phyloP scores from a whole-genome alignment of 768 basidiomycete species.

The Steccherinum ochraceum region DNA sequence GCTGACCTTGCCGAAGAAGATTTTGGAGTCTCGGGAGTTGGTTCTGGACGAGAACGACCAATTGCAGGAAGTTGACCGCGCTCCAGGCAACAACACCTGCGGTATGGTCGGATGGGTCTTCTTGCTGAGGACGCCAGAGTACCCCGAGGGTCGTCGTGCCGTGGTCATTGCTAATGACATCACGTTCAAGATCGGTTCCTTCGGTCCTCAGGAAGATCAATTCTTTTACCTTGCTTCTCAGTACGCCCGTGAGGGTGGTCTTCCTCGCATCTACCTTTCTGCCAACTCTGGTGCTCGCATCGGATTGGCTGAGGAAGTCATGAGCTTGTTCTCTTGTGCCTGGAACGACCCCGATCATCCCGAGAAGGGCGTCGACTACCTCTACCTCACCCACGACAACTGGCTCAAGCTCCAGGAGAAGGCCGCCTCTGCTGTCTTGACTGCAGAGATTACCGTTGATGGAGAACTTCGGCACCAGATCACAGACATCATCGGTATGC shows the following conservation, averaged over 20 bases:
- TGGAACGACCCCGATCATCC: conserved; percentile 81
- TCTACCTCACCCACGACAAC: conserved; percentile 93
- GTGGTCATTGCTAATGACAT: conserved; percentile 97
- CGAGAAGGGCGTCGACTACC: conserved; percentile 93
- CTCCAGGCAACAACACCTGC: conserved; percentile 89
- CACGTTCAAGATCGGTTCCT: conserved; percentile 97
- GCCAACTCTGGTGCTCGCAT: conserved; percentile 98
- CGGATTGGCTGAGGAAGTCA: conserved; percentile 89
- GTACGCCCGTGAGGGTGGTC: conserved; percentile 81
- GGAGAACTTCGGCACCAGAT: conserved; percentile 92
- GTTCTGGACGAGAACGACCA: conserved; percentile 92
- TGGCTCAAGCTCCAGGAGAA: conserved; percentile 86
- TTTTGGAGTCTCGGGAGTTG: conserved; percentile 83
- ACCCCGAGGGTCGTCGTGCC: conserved; percentile 76
- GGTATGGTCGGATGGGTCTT: conserved; percentile 99
- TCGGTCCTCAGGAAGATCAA: conserved; percentile 92
- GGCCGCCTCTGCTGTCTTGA: conserved; percentile 69
- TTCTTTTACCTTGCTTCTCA: conserved; percentile 95
- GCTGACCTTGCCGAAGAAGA: conserved; percentile 66
- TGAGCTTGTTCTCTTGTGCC: conserved; percentile 83
- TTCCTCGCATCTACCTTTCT: conserved; percentile 95
- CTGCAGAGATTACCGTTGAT: conserved; percentile 75
- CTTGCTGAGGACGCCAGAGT: conserved; percentile 88
- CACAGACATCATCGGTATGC: conserved; percentile 94
- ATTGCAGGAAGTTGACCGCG: conserved; percentile 83